Conservation (phyloP, 176 grass and related monocot species). For the Bonia amplexicaulis region DNA sequence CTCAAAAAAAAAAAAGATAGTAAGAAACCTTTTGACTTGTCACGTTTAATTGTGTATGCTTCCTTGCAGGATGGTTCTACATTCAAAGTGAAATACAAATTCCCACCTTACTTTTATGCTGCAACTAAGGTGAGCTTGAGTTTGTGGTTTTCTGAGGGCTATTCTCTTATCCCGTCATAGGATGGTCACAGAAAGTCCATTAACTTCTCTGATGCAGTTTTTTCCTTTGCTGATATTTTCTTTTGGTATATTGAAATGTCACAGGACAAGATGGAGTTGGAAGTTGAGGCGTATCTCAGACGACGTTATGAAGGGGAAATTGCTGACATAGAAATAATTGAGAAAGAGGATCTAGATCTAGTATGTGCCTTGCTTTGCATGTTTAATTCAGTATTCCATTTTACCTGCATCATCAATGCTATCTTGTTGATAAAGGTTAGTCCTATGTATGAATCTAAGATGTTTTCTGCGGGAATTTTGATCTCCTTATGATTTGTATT, state of each 20-base stretch:
- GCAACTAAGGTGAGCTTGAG: constrained; percentile 68
- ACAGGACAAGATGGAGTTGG: constrained; percentile 84
- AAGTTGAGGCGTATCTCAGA: constrained; percentile 91
- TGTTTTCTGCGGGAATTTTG: neutral
- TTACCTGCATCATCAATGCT: constrained; percentile 8
- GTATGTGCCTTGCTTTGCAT: constrained; percentile 48
- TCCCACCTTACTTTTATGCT: constrained; percentile 89
- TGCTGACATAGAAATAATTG: constrained; percentile 66
- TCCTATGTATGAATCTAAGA: neutral
- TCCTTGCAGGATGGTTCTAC: constrained; percentile 81
- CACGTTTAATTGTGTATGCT: constrained; percentile 12
- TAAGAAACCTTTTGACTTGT: neutral
- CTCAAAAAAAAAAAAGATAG: neutral
- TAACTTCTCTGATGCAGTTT: neutral
- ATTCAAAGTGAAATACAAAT: constrained; percentile 92
- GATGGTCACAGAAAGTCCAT: neutral
- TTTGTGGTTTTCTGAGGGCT: neutral
- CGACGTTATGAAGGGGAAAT: constrained; percentile 85
- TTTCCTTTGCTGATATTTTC: constrained; percentile 1
- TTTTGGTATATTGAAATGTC: constrained; percentile 26
- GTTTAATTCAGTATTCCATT: constrained; percentile 10
- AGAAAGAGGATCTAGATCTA: constrained; percentile 93
- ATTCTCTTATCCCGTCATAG: constrained; percentile 8
- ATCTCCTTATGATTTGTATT: neutral
- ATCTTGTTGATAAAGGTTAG: neutral